Evolutionary conservation across 148 eudicot genomes (phyloP).

Genomic region (Persicaria maculosa): DNA sequence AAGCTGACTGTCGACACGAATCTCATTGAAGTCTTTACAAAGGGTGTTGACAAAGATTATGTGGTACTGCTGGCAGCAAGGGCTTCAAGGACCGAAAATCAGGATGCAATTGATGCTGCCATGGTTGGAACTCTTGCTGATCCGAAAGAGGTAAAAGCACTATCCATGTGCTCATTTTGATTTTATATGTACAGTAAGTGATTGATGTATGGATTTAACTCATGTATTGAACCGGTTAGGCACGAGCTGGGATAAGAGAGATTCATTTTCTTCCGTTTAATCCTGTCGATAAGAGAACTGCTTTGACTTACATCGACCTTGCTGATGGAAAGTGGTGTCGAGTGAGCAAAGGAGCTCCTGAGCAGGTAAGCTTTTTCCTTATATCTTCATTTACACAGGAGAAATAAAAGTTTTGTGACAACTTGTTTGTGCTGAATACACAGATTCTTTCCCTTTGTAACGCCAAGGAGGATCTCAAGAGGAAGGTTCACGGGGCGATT

Average conservation of each 20-base stretch:
- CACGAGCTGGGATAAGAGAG: slow-evolving; percentile 62
- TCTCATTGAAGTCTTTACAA: slow-evolving; percentile 55
- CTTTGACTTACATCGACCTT: slow-evolving; percentile 57
- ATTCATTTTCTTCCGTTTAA: slow-evolving; percentile 74
- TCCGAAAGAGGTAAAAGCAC: slow-evolving; percentile 56
- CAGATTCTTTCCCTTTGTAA: slow-evolving; percentile 37
- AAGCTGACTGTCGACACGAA: slow-evolving; percentile 53
- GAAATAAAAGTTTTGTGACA: neutral
- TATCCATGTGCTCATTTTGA: neutral
- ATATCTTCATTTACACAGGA: neutral
- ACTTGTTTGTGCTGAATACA: neutral
- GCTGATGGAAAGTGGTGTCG: slow-evolving; percentile 51
- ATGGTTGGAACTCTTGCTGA: slow-evolving; percentile 69
- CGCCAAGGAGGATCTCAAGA: slow-evolving; percentile 47
- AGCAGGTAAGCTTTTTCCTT: slow-evolving; percentile 40
- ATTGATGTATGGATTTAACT: neutral
- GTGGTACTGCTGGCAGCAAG: slow-evolving; percentile 65
- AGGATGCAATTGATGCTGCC: slow-evolving; percentile 78
- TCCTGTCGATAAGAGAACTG: slow-evolving; percentile 78
- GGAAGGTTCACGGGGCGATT: slow-evolving; percentile 48
- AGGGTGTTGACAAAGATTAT: slow-evolving; percentile 50
- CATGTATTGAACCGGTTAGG: slow-evolving; percentile 26
- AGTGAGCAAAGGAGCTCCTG: slow-evolving; percentile 84
- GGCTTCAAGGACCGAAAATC: slow-evolving; percentile 72
- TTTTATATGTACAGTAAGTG: neutral